Evolutionary conservation across 768 basidiomycete species (phyloP), one percentile per base, ranked within the genome.

Genomic region (Cystofilobasidium capitatum): DNA sequence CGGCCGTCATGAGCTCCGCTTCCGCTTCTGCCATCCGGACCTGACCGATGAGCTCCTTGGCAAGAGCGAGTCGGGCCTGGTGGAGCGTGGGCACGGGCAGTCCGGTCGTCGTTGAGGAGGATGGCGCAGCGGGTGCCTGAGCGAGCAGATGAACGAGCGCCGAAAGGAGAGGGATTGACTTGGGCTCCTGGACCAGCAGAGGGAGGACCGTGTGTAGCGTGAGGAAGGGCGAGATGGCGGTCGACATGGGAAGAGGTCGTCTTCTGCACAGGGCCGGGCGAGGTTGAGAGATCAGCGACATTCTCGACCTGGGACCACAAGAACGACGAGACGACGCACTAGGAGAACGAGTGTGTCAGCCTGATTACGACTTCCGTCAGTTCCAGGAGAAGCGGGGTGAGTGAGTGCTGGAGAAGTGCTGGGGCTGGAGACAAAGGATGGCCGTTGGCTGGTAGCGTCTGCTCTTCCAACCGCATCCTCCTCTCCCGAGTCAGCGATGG

Each of bases 121-220:
- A 24, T 17, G 35, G 58, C 10, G 26, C 14, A 20, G 51, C 49
- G 17, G 6, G 26, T 3, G 49, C 17, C 29, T 61, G 59, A 3
- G 59, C 22, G 40, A 61, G 40, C 24, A 61, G 40, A 26, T 42
- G 44, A 8, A 45, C 35, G 26, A 61, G 59, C 29, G 59, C 59
- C 24, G 59, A 61, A 10, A 61, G 59, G 24, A 61, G 59, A 36
- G 59, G 59, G 29, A 61, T 61, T 39, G 59, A 61, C 29, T 61
- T 26, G 29, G 59, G 59, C 37, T 61, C 59, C 12, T 40, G 16
- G 12, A 45, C 20, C 1, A 61, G 37, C 16, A 61, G 39, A 4
- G 59, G 44, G 20, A 61, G 59, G 40, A 61, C 59, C 8, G 44
- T 45, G 9, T 26, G 20, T 10, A 61, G 59, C 36, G 59, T 42